Evolutionary conservation across 2,329 filamentous ascomycete species (phyloP).

Genomic region (Magnaporthales sp.): DNA sequence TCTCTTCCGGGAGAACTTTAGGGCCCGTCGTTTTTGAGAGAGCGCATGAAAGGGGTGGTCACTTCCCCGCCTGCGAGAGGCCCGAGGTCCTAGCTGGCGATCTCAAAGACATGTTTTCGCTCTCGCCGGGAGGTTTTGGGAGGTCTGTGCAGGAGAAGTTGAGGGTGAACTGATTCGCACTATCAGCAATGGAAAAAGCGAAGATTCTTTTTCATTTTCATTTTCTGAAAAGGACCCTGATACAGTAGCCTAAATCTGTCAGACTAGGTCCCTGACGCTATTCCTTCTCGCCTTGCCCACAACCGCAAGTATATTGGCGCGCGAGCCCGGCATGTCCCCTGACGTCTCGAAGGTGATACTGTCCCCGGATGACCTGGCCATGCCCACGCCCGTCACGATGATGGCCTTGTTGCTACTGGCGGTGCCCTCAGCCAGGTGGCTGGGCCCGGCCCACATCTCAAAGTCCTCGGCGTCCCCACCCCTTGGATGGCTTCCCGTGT

Average conservation of each 20-base stretch:
- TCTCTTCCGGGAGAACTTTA: conserved; percentile 49
- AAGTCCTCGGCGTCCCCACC: not conserved
- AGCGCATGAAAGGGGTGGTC: conserved; percentile 41
- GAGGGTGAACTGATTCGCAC: not conserved
- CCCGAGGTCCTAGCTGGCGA: conserved; percentile 45
- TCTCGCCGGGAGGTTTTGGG: conserved; percentile 11
- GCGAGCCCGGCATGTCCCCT: not conserved
- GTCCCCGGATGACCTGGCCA: not conserved
- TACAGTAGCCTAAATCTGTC: not conserved
- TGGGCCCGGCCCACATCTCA: not conserved
- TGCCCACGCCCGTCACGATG: not conserved
- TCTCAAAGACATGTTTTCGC: conserved; percentile 49
- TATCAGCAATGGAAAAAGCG: not conserved
- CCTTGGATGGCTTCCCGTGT: not conserved
- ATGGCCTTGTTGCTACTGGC: not conserved
- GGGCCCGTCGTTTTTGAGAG: conserved; percentile 52
- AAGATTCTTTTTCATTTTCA: not conserved
- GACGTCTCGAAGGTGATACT: not conserved
- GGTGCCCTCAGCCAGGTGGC: not conserved
- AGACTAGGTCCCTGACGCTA: not conserved
- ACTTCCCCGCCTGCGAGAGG: conserved; percentile 53
- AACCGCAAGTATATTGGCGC: not conserved
- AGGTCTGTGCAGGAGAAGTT: not conserved
- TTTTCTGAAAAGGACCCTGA: not conserved
- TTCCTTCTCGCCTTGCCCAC: not conserved